Conservation (phyloP, 176 grass and related monocot species). For the Avena eriantha region DNA sequence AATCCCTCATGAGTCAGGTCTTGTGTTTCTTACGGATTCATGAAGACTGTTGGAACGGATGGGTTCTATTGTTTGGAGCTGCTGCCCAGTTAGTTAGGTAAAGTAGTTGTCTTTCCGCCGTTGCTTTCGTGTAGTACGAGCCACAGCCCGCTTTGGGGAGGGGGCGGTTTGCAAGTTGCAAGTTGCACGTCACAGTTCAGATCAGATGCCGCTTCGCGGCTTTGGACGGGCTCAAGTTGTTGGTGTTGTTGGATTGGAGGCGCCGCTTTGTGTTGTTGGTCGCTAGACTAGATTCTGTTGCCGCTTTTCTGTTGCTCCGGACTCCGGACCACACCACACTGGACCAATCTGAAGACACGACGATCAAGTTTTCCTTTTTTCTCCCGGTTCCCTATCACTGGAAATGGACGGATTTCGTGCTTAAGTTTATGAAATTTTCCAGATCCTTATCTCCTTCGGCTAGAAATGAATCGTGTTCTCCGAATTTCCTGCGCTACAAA, state of each 20-base stretch:
- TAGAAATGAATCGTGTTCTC: not conserved
- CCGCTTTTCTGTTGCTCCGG: not conserved
- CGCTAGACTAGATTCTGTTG: conserved; percentile 5
- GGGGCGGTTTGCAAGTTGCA: conserved; percentile 29
- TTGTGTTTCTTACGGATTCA: not conserved
- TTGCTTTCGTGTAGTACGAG: not conserved
- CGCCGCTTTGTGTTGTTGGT: not conserved
- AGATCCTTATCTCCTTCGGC: not conserved
- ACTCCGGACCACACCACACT: no score
- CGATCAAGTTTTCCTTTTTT: not conserved
- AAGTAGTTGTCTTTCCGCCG: not conserved
- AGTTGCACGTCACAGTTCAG: conserved; percentile 11
- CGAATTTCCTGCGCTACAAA: not conserved
- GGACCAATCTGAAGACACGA: not conserved
- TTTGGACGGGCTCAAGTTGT: no score
- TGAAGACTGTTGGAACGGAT: not conserved
- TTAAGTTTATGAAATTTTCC: not conserved
- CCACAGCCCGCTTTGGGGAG: not conserved
- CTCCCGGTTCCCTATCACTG: not conserved
- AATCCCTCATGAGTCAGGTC: not conserved
- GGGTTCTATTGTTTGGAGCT: not conserved
- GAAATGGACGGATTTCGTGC: not conserved
- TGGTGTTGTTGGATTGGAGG: not conserved
- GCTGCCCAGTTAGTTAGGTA: not conserved
- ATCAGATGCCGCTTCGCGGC: conserved; percentile 2